phyloP scores from a whole-genome alignment of 148 eudicot genomes.

The Arctostaphylos glauca region DNA sequence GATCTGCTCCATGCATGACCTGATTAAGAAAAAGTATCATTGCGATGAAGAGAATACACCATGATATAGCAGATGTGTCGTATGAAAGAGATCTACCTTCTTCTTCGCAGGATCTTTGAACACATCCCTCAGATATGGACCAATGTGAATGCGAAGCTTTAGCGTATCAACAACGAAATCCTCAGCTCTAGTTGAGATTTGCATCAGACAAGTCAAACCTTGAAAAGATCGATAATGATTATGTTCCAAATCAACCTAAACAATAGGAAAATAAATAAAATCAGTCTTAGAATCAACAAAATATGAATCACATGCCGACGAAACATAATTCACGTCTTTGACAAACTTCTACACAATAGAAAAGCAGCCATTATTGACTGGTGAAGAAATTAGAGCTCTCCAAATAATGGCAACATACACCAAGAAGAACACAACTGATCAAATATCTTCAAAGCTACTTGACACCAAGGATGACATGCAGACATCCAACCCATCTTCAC shows the following conservation, averaged over 20 bases:
- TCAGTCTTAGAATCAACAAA: background rate
- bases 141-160: slow-evolving; percentile 78
- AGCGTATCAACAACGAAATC: slow-evolving; percentile 94
- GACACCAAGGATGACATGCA: background rate
- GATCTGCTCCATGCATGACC: slow-evolving; percentile 99
- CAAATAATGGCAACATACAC: background rate
- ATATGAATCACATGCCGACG: background rate
- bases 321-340: background rate
- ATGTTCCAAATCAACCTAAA: slow-evolving; percentile 93
- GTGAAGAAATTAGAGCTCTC: background rate
- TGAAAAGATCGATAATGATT: slow-evolving; percentile 92
- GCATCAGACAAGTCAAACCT: slow-evolving; percentile 97
- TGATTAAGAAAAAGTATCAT: slow-evolving; percentile 26
- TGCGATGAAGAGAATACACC: background rate
- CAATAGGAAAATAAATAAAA: slow-evolving; percentile 18
- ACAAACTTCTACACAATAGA: background rate
- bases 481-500: background rate
- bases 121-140: slow-evolving; percentile 85
- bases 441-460: background rate
- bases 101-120: slow-evolving; percentile 81
- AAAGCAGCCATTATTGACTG: background rate
- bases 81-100: slow-evolving; percentile 46
- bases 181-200: slow-evolving; percentile 93
- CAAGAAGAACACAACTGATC: background rate
- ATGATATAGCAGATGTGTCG: slow-evolving; percentile 3